These are phyloP conservation scores for Coemansia sp. DNA, from an alignment of 192 early-diverging fungal genomes.

Conservation along the genomic window DNA sequence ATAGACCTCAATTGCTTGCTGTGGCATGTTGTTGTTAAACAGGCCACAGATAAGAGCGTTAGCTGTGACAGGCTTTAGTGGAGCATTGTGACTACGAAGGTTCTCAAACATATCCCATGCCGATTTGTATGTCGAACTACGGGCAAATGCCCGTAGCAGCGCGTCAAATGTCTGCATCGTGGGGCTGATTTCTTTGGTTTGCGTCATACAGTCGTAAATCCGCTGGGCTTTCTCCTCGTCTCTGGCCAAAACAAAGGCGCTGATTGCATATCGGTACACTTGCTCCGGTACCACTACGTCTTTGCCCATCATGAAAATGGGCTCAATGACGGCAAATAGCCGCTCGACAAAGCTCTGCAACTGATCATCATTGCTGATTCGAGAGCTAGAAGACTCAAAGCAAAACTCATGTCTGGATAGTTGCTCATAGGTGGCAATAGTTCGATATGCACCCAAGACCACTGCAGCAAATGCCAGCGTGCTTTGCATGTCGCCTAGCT, in stretches of 20 bases:
- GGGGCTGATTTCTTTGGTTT: conserved; percentile 21
- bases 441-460: conserved; percentile 11
- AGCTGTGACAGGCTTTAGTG: conserved; percentile 17
- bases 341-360: conserved; percentile 6
- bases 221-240: conserved; percentile 24
- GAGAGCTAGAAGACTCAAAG: background rate
- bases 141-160: conserved; percentile 27
- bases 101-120: conserved; percentile 14
- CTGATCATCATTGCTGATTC: background rate
- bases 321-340: conserved; percentile 1
- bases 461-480: conserved; percentile 18
- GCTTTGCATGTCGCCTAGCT: conserved; percentile 5
- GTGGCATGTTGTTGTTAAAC: conserved; percentile 7
- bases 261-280: conserved; percentile 38
- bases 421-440: conserved; percentile 3
- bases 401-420: background rate
- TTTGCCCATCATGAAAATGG: conserved; percentile 1
- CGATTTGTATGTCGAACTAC: conserved; percentile 14
- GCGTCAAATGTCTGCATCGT: conserved; percentile 27
- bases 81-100: conserved; percentile 9
- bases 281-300: conserved; percentile 15
- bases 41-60: conserved; percentile 28
- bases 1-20: conserved; percentile 25
- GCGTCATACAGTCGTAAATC: conserved; percentile 33
- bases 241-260: conserved; percentile 21